Evolutionary conservation across 106 monocot species (phyloP).

Genomic region (Hemerocallis citrina): DNA sequence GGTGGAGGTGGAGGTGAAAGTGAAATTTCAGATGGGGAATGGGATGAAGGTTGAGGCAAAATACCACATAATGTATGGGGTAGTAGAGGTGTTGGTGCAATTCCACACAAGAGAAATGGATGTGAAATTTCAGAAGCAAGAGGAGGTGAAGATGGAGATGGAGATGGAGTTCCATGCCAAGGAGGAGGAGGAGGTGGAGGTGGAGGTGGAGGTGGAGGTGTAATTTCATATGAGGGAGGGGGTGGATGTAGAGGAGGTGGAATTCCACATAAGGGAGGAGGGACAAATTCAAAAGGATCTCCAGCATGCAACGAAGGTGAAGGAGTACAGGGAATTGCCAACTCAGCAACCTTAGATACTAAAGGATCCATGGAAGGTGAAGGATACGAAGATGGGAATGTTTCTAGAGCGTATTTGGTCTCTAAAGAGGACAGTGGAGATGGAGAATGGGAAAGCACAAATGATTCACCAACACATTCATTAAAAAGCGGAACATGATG

Average conservation of each 20-base stretch:
- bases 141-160: conserved; percentile 7
- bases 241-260: background rate
- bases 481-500: too few relatives aligned
- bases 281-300: too few relatives aligned
- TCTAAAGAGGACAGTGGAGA: background rate
- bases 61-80: background rate
- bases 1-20: background rate
- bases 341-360: too few relatives aligned
- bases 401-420: background rate
- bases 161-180: background rate
- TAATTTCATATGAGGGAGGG: background rate
- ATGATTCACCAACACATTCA: background rate
- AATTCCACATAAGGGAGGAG: too few relatives aligned
- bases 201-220: background rate
- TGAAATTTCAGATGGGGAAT: too few relatives aligned
- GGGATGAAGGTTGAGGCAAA: too few relatives aligned
- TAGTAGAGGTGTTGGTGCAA: background rate
- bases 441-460: background rate
- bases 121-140: too few relatives aligned
- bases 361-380: too few relatives aligned
- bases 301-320: background rate
- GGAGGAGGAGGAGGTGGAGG: conserved; percentile 1
- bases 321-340: background rate
- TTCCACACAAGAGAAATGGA: too few relatives aligned
- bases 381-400: background rate